Evolutionary conservation across 1,139 yeast genomes (phyloP).

Genomic region (Diutina rugosa): DNA sequence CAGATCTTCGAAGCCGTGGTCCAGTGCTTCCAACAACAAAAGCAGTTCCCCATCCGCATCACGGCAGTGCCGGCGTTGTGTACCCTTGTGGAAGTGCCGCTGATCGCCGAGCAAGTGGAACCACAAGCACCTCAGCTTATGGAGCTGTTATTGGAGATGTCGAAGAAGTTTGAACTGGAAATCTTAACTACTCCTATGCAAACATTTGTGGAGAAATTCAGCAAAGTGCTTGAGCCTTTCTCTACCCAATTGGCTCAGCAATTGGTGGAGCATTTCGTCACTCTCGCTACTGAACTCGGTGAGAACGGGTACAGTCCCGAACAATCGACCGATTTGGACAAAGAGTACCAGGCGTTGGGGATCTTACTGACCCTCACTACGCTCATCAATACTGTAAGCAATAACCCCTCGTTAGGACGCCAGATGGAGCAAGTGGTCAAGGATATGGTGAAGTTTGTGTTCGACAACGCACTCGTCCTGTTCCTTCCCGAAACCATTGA

Average conservation of each 20-base stretch:
- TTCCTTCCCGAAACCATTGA: conserved; percentile 38
- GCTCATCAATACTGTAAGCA: conserved; percentile 37
- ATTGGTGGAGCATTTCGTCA: conserved; percentile 34
- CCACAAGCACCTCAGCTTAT: conserved; percentile 40
- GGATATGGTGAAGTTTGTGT: conserved; percentile 29
- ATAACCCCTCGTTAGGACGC: conserved; percentile 31
- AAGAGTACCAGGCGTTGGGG: conserved; percentile 42
- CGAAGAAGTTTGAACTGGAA: conserved; percentile 39
- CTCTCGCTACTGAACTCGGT: conserved; percentile 30
- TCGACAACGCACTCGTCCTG: conserved; percentile 35
- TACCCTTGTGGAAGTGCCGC: conserved; percentile 24
- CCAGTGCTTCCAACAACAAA: conserved; percentile 26
- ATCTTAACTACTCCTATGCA: conserved; percentile 44
- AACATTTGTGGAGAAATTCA: conserved; percentile 39
- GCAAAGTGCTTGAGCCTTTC: conserved; percentile 41
- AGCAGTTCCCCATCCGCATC: conserved; percentile 36
- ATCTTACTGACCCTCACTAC: conserved; percentile 38
- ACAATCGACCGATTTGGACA: conserved; percentile 20
- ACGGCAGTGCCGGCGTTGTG: conserved; percentile 44
- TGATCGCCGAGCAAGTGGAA: conserved; percentile 32
- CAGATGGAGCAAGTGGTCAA: conserved; percentile 26
- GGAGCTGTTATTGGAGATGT: conserved; percentile 38
- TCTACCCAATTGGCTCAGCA: conserved; percentile 36
- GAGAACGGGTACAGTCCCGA: conserved; percentile 14
- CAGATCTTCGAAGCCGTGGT: conserved; percentile 33